Evolutionary conservation across 352 stramenopile species (phyloP), one percentile per base, ranked within the genome.

Genomic region (Detonula confervacea): DNA sequence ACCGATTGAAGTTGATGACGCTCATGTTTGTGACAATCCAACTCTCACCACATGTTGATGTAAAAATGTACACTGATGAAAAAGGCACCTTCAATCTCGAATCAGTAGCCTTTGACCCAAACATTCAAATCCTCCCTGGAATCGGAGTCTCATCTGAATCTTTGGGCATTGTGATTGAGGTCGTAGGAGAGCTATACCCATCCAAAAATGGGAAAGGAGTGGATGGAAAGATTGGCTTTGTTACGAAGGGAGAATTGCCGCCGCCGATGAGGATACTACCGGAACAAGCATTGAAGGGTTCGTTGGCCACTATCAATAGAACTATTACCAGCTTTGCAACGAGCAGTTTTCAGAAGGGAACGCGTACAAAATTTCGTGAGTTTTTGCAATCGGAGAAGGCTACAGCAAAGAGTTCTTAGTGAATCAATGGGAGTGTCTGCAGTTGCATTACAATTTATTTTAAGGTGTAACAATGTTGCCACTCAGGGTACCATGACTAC

Each of bases 11-110:
- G 71, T 60, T 89, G 2, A 93, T 93, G 88, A 88, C 72, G 46
- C 47, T 93, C 3, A 87, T 91, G 81, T 93, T 93, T 70, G 82
- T 93, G 6, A 92, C 88, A 0, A 84, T 93, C 33, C 68, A 90
- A 63, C 67, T 92, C 20, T 37, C 74, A 22, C 88, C 88, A 6
- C 78, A 74, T 47, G 88, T 93, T 4, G 86, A 92, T 80, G 66
- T 92, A 1, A 59, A 81, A 54, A 92, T 93, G 86, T 91, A 73
- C 65, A 90, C 84, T 5, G 57, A 84, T n/a, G 61, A 39, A 46
- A 57, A 60, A 22, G 57, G 54, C 25, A 47, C 44, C 24, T 80
- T 73, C 52, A 80, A 71, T 35, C 47, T 93, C 5, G 84, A 92
- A 64, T 92, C 86, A 0, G 63, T 90, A 16, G 83, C 35, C 22